phyloP scores from a whole-genome alignment of 2,329 filamentous ascomycete species.

The Emericellopsis cladophorae region DNA sequence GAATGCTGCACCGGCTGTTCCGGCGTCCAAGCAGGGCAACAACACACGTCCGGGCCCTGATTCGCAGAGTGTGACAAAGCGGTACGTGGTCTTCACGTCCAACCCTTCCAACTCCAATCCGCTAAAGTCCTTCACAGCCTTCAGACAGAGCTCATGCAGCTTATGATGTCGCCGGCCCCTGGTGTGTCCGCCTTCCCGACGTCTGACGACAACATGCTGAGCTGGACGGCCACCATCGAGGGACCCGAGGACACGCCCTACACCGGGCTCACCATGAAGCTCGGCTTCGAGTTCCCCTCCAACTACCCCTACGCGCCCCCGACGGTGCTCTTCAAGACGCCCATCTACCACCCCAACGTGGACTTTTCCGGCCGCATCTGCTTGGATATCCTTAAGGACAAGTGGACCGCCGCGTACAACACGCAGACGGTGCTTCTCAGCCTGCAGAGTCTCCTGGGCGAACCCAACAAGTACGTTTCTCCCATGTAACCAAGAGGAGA shows the following conservation, averaged over 20 bases:
- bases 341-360: constrained; percentile 97
- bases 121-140: constrained; percentile 43
- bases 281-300: constrained; percentile 77
- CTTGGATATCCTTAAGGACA: constrained; percentile 95
- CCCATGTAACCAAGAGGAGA: constrained; percentile 6
- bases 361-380: constrained; percentile 97
- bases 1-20: constrained; percentile 57
- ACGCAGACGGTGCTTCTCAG: constrained; percentile 88
- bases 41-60: constrained; percentile 46
- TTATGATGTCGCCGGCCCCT: constrained; percentile 90
- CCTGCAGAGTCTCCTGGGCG: constrained; percentile 85
- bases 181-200: constrained; percentile 93
- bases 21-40: constrained; percentile 46
- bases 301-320: constrained; percentile 92
- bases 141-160: constrained; percentile 94
- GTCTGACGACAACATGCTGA: constrained; percentile 76
- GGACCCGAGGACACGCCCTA: constrained; percentile 90
- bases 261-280: constrained; percentile 76
- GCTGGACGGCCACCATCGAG: constrained; percentile 88
- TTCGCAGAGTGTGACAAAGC: constrained; percentile 65
- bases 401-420: constrained; percentile 97
- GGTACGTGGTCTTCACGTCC: constrained; percentile 30
- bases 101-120: neutral
- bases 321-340: constrained; percentile 91
- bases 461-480: constrained; percentile 84